Conservation (phyloP, 257 asterid species). For the Capsicum baccatum region DNA sequence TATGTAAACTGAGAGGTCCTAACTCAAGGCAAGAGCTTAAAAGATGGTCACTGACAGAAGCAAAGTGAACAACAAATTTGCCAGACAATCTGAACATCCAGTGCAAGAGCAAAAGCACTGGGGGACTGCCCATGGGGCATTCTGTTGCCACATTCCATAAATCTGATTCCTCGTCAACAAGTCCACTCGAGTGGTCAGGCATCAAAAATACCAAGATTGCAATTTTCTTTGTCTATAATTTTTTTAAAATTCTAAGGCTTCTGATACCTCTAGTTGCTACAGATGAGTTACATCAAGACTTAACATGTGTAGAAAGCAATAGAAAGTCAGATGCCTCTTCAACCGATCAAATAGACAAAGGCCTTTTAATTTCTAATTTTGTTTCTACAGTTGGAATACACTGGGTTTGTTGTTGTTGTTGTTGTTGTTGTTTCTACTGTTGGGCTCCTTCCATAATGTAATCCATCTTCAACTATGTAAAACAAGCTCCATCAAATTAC, state of each 20-base stretch:
- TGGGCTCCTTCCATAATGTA: background rate
- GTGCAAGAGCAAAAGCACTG: background rate
- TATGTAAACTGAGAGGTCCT: background rate
- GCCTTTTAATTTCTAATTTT: no score
- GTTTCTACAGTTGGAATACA: background rate
- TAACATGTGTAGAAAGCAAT: background rate
- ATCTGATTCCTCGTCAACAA: constrained; percentile 10
- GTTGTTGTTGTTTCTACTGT: background rate
- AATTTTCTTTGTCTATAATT: background rate
- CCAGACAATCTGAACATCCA: constrained; percentile 7
- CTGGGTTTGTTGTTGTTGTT: no score
- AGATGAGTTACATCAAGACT: constrained; percentile 23
- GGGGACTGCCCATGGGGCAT: background rate
- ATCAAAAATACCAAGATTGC: constrained; percentile 4
- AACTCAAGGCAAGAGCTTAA: constrained; percentile 3
- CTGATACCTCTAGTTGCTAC: background rate
- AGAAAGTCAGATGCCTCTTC: background rate
- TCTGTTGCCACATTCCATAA: background rate
- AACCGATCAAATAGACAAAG: background rate
- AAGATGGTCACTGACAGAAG: background rate
- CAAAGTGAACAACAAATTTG: background rate
- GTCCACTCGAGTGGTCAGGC: constrained; percentile 9
- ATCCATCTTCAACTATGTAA: background rate
- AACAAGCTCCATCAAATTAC: constrained; percentile 19
- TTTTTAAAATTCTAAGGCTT: background rate